phyloP scores from a whole-genome alignment of 495 filamentous ascomycete genomes.

The Hypoxylon rickii region DNA sequence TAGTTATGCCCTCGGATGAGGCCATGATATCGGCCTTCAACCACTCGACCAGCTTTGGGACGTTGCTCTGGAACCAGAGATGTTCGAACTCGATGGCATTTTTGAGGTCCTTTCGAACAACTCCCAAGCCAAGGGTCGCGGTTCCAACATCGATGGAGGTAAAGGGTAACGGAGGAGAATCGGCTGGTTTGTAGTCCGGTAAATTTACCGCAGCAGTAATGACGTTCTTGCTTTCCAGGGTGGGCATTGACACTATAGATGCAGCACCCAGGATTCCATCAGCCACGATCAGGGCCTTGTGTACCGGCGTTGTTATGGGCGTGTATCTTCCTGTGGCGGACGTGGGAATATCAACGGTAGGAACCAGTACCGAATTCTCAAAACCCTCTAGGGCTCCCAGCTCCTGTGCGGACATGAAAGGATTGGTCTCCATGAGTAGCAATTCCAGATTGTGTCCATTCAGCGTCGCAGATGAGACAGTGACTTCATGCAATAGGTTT shows the following conservation, averaged over 20 bases:
- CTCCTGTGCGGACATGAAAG: conserved; percentile 49
- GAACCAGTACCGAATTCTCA: conserved; percentile 69
- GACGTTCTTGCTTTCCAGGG: conserved; percentile 40
- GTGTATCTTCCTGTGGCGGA: conserved; percentile 63
- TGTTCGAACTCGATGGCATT: conserved; percentile 73
- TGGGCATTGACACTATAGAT: conserved; percentile 43
- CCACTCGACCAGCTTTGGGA: conserved; percentile 71
- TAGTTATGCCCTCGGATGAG: conserved; percentile 49
- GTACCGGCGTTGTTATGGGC: conserved; percentile 79
- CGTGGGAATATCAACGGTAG: conserved; percentile 68
- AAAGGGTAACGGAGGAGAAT: conserved; percentile 41
- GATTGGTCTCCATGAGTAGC: conserved; percentile 63
- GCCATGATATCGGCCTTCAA: conserved; percentile 56
- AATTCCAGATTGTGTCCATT: conserved; percentile 76
- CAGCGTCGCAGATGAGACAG: conserved; percentile 70
- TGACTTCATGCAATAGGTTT: conserved; percentile 50
- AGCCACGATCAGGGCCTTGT: conserved; percentile 76
- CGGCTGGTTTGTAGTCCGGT: conserved; percentile 38
- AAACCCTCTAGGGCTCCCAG: conserved; percentile 36
- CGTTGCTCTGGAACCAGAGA: conserved; percentile 71
- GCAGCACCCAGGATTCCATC: conserved; percentile 60
- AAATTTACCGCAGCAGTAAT: conserved; percentile 51
- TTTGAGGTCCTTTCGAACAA: conserved; percentile 67
- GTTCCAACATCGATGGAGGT: conserved; percentile 45
- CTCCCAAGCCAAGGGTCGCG: conserved; percentile 62